Conservation (phyloP, 768 basidiomycete genomes). For the Suillus weaverae region DNA sequence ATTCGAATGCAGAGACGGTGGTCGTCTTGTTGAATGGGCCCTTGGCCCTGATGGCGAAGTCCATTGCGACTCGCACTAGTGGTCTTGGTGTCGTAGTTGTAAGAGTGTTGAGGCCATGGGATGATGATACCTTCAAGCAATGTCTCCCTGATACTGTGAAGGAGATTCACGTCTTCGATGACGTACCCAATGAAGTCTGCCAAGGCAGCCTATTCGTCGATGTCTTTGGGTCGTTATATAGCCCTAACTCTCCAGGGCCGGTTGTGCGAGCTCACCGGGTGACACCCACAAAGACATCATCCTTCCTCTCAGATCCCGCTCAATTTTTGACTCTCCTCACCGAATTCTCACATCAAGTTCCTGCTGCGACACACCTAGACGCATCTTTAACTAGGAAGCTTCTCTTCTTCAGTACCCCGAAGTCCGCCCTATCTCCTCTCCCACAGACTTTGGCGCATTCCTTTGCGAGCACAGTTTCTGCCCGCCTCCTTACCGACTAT, state of each 20-base stretch:
- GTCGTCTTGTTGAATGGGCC: conserved; percentile 78
- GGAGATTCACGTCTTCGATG: conserved; percentile 73
- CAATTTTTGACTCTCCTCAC: conserved; percentile 45
- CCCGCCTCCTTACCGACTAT: conserved; percentile 65
- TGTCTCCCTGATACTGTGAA: conserved; percentile 60
- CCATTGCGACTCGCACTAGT: conserved; percentile 40
- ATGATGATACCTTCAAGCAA: conserved; percentile 57
- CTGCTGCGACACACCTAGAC: conserved; percentile 27
- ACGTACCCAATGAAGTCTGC: conserved; percentile 61
- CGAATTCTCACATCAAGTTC: conserved; percentile 25
- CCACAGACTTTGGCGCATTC: conserved; percentile 56
- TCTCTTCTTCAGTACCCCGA: conserved; percentile 53
- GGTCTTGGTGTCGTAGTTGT: conserved; percentile 70
- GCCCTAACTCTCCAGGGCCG: conserved; percentile 35
- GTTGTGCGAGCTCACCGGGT: conserved; percentile 57
- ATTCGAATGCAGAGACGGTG: conserved; percentile 58
- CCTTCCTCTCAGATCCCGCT: conserved; percentile 46
- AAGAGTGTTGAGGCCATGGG: conserved; percentile 85
- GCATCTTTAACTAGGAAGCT: conserved; percentile 44
- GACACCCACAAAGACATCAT: conserved; percentile 54
- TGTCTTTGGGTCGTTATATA: conserved; percentile 61
- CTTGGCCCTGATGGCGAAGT: conserved; percentile 62
- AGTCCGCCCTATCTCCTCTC: conserved; percentile 45
- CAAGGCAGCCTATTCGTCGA: conserved; percentile 73
- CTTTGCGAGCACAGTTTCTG: conserved; percentile 50